These are phyloP conservation scores for Vicia sativa DNA, from an alignment of 306 rosid genomes.

Conservation along the genomic window DNA sequence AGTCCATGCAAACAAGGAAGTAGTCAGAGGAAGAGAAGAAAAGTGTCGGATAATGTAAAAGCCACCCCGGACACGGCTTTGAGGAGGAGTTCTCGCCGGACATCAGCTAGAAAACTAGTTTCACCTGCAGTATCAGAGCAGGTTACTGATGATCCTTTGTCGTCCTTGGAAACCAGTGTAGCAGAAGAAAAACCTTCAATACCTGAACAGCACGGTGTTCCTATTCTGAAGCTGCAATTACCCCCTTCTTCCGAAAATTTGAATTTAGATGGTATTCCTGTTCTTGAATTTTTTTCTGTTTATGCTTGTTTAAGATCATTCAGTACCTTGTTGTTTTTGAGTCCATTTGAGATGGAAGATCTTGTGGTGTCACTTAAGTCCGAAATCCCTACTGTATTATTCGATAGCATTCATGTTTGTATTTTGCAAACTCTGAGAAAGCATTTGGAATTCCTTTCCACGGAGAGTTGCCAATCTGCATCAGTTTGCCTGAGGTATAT, in stretches of 20 bases:
- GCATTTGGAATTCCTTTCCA: conserved; percentile 87
- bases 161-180: conserved; percentile 58
- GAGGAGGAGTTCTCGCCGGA: conserved; percentile 96
- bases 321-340: conserved; percentile 81
- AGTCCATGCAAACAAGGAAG: conserved; percentile 51
- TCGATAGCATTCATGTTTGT: conserved; percentile 83
- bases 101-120: conserved; percentile 53
- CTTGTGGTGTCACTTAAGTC: conserved; percentile 70
- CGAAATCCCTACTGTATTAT: conserved; percentile 63
- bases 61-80: conserved; percentile 59
- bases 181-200: conserved; percentile 58
- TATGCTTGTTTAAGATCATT: conserved; percentile 86
- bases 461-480: conserved; percentile 87
- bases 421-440: conserved; percentile 76
- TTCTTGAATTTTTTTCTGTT: conserved; percentile 85
- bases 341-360: conserved; percentile 94
- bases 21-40: conserved; percentile 69
- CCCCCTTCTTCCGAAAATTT: conserved; percentile 85
- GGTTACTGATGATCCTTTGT: conserved; percentile 47
- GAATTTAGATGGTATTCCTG: conserved; percentile 68
- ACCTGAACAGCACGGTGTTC: conserved; percentile 47
- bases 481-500: conserved; percentile 77
- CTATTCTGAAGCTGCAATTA: conserved; percentile 60
- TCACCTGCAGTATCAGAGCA: conserved; percentile 29
- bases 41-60: conserved; percentile 43